These are phyloP conservation scores for Hanseniaspora gamundiae DNA, from an alignment of 1,139 yeast species.

Conservation along the genomic window DNA sequence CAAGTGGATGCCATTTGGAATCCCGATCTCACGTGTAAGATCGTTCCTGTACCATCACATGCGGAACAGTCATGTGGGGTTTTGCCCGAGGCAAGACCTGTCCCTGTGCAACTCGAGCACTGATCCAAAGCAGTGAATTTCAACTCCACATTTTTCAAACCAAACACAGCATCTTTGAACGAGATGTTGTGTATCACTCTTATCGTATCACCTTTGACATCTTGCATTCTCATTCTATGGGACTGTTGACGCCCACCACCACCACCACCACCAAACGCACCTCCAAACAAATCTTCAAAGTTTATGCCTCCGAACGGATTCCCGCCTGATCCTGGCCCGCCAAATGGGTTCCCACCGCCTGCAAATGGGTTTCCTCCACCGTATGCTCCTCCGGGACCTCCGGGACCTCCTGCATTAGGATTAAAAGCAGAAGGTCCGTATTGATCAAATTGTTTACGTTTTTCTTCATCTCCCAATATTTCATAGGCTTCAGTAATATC, in stretches of 20 bases:
- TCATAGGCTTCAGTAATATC: slow-evolving; percentile 93
- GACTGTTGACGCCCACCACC: slow-evolving; percentile 26
- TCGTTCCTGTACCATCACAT: slow-evolving; percentile 91
- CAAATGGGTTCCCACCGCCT: slow-evolving; percentile 38
- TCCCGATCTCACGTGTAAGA: slow-evolving; percentile 84
- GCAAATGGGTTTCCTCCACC: slow-evolving; percentile 26
- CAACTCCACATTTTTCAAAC: slow-evolving; percentile 49
- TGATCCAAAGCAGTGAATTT: slow-evolving; percentile 65
- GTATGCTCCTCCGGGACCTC: slow-evolving; percentile 41
- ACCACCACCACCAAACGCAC: slow-evolving; percentile 50
- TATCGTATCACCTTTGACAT: slow-evolving; percentile 80
- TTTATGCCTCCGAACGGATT: slow-evolving; percentile 37
- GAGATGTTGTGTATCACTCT: slow-evolving; percentile 65
- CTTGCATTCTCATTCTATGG: slow-evolving; percentile 27
- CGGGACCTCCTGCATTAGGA: slow-evolving; percentile 57
- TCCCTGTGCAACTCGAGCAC: slow-evolving; percentile 71
- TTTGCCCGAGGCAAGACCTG: slow-evolving; percentile 72
- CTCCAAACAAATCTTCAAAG: slow-evolving; percentile 81
- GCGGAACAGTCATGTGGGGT: slow-evolving; percentile 68
- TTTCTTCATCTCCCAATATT: slow-evolving; percentile 72
- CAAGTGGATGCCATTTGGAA: slow-evolving; percentile 97
- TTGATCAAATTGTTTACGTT: slow-evolving; percentile 83
- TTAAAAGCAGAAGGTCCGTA: slow-evolving; percentile 84
- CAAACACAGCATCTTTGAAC: slow-evolving; percentile 82
- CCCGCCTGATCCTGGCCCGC: slow-evolving; percentile 33